phyloP scores from a whole-genome alignment of 768 basidiomycete genomes.

The Mycena maculata region DNA sequence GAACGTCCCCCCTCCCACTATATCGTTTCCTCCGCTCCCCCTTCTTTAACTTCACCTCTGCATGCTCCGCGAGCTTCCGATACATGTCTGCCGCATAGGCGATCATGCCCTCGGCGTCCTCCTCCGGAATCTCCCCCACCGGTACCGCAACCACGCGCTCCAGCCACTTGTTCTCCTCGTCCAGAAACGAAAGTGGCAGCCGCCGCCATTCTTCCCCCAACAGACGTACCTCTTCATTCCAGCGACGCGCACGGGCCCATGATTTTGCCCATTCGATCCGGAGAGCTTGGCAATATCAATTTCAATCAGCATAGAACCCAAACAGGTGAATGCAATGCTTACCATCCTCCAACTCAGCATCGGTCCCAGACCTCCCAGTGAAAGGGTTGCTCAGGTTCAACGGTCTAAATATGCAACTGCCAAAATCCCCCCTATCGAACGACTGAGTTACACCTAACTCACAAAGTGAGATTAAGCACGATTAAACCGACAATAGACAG shows the following conservation, averaged over 20 bases:
- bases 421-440: too few relatives aligned
- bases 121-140: not conserved
- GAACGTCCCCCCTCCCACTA: not conserved
- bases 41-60: not conserved
- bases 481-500: too few relatives aligned
- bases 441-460: too few relatives aligned
- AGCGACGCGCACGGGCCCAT: conserved; percentile 9
- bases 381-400: too few relatives aligned
- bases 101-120: not conserved
- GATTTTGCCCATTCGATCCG: conserved; percentile 27
- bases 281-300: conserved; percentile 10
- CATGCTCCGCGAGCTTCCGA: not conserved
- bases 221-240: conserved; percentile 34
- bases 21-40: not conserved
- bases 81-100: not conserved
- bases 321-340: too few relatives aligned
- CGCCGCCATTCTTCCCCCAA: conserved; percentile 34
- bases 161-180: not conserved
- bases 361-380: not conserved
- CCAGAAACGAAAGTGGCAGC: not conserved
- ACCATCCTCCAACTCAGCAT: conserved; percentile 8
- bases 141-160: not conserved
- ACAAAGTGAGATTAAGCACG: too few relatives aligned
- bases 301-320: not conserved
- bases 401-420: too few relatives aligned